phyloP scores from a whole-genome alignment of 129 eudicot genomes.

The Cynara cardunculus region DNA sequence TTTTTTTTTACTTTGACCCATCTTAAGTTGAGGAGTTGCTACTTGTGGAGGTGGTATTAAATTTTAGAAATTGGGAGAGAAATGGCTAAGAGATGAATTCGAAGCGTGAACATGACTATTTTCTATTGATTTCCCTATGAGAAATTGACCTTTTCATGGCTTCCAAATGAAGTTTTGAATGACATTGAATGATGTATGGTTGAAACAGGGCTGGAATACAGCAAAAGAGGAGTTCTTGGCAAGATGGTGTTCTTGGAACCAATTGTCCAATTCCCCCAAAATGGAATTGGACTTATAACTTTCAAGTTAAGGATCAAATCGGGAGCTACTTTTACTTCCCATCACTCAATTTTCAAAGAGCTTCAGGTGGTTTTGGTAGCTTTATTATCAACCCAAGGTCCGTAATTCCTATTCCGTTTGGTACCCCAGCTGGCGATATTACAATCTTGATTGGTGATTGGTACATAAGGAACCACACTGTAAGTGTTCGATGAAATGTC shows the following conservation, averaged over 20 bases:
- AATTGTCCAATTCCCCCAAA: slow-evolving; percentile 67
- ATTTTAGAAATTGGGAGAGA: too few species aligned
- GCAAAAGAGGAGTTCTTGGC: slow-evolving; percentile 58
- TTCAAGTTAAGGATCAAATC: slow-evolving; percentile 64
- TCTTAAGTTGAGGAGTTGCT: too few species aligned
- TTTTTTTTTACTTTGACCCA: too few species aligned
- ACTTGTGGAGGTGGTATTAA: too few species aligned
- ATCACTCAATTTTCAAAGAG: slow-evolving; percentile 46
- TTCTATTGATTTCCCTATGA: too few species aligned
- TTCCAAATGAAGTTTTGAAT: not conserved
- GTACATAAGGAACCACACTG: slow-evolving; percentile 51
- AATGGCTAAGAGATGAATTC: too few species aligned
- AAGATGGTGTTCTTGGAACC: slow-evolving; percentile 65
- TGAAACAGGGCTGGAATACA: slow-evolving; percentile 55
- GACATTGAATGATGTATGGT: not conserved
- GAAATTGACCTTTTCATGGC: not conserved
- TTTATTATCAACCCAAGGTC: slow-evolving; percentile 55
- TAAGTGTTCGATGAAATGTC: slow-evolving; percentile 33
- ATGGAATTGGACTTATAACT: slow-evolving; percentile 54
- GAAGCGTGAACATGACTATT: too few species aligned
- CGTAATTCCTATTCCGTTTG: slow-evolving; percentile 52
- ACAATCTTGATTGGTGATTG: slow-evolving; percentile 61
- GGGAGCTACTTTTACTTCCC: slow-evolving; percentile 71
- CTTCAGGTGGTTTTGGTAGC: slow-evolving; percentile 63
- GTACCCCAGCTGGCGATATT: slow-evolving; percentile 50